phyloP scores from a whole-genome alignment of 495 filamentous ascomycete species.

The Aspergillus heteromorphus region DNA sequence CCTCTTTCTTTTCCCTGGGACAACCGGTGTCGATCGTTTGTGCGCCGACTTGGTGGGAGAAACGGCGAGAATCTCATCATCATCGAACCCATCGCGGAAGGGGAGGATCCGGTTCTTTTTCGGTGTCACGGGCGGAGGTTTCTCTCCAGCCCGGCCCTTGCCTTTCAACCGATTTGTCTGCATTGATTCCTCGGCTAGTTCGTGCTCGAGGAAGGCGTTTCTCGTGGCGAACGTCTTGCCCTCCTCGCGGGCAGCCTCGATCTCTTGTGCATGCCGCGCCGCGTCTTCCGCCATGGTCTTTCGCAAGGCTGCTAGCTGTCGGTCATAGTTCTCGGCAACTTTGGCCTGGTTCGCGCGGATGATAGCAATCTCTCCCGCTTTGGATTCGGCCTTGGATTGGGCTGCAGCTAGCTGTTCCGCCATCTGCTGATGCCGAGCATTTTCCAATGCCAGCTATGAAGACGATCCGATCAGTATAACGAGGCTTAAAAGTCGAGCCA shows the following conservation, averaged over 20 bases:
- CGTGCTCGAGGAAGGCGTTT: conserved; percentile 60
- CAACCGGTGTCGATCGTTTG: conserved; percentile 54
- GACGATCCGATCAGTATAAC: conserved; percentile 27
- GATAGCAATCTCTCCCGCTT: conserved; percentile 63
- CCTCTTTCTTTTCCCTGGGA: conserved; percentile 59
- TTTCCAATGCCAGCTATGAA: conserved; percentile 49
- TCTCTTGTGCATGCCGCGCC: conserved; percentile 49
- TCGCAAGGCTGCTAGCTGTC: conserved; percentile 44
- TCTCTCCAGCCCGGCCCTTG: conserved; percentile 34
- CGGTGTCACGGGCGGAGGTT: conserved; percentile 48
- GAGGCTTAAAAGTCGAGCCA: too few relatives aligned
- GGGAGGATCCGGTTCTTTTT: conserved; percentile 51
- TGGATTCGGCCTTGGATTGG: conserved; percentile 44
- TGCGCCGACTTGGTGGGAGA: conserved; percentile 54
- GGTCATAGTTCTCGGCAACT: conserved; percentile 51
- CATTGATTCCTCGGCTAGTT: conserved; percentile 54
- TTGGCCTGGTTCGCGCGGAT: conserved; percentile 59
- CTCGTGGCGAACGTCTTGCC: conserved; percentile 58
- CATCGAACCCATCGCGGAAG: conserved; percentile 67
- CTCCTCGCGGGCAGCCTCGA: conserved; percentile 52
- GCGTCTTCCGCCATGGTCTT: conserved; percentile 50
- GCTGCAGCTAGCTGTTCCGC: conserved; percentile 44
- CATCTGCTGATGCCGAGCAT: conserved; percentile 32
- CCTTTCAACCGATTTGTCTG: conserved; percentile 43
- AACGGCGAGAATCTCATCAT: conserved; percentile 57